phyloP scores from a whole-genome alignment of 768 basidiomycete genomes.

The Russula foetens region DNA sequence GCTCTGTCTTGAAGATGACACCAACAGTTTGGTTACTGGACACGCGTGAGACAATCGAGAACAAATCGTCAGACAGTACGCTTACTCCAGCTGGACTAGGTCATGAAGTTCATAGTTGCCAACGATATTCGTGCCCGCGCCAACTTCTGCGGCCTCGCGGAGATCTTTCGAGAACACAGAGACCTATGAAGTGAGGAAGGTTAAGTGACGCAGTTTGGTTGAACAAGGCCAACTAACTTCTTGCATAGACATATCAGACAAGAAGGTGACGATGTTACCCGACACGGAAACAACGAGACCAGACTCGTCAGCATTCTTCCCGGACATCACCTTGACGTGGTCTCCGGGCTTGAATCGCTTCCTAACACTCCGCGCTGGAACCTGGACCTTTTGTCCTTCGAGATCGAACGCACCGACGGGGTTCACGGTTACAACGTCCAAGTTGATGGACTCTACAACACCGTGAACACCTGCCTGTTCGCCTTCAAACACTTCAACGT shows the following conservation, averaged over 20 bases:
- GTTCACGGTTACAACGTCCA: constrained; percentile 80
- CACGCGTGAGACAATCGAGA: background rate
- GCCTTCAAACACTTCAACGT: constrained; percentile 95
- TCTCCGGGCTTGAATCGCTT: constrained; percentile 96
- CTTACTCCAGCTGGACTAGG: constrained; percentile 92
- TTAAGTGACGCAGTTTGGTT: background rate
- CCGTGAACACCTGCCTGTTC: constrained; percentile 93
- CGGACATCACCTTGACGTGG: constrained; percentile 97
- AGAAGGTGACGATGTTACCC: constrained; percentile 87
- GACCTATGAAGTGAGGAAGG: constrained; percentile 42
- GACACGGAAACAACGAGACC: constrained; percentile 90
- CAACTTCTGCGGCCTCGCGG: constrained; percentile 94
- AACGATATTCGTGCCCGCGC: constrained; percentile 81
- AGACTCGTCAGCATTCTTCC: constrained; percentile 90
- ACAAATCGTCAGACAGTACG: constrained; percentile 20
- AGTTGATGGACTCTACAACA: constrained; percentile 80
- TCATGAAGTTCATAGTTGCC: constrained; percentile 96
- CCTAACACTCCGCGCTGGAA: constrained; percentile 81
- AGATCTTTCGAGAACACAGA: constrained; percentile 97
- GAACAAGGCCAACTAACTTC: constrained; percentile 60
- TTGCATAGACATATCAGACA: constrained; percentile 96
- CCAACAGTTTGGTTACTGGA: constrained; percentile 84
- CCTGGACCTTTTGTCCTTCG: constrained; percentile 78
- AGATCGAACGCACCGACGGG: constrained; percentile 68
- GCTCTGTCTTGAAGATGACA: constrained; percentile 95